A percentile compares a stretch with the other conserved stretches of the same genome.
phyloP scores from a whole-genome alignment of 2,329 filamentous ascomycete genomes.

The Aspergillus japonicus region DNA sequence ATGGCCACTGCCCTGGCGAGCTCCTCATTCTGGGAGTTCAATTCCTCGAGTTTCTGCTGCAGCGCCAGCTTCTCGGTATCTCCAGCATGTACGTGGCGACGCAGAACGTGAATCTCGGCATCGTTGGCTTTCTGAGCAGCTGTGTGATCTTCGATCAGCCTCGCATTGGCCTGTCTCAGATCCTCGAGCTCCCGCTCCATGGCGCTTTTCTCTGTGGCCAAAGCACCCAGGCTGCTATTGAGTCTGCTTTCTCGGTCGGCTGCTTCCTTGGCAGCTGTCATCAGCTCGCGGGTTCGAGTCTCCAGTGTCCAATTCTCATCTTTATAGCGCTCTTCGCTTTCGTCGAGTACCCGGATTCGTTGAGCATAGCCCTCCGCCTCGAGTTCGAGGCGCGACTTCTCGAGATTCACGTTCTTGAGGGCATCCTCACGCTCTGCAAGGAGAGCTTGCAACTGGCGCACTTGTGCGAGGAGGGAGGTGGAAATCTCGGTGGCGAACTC shows the following conservation, averaged over 20 bases:
- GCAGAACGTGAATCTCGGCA: constrained; percentile 79
- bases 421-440: constrained; percentile 86
- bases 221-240: constrained; percentile 66
- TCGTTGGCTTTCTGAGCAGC: constrained; percentile 79
- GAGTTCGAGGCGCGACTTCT: constrained; percentile 76
- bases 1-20: constrained; percentile 79
- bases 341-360: constrained; percentile 77
- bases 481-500: constrained; percentile 98
- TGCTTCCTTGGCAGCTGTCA: constrained; percentile 70
- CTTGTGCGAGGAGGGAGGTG: constrained; percentile 88
- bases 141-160: constrained; percentile 76
- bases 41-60: constrained; percentile 82
- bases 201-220: constrained; percentile 71
- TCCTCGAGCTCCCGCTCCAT: constrained; percentile 89
- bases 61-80: constrained; percentile 77
- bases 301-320: constrained; percentile 99
- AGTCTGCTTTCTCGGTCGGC: constrained; percentile 81
- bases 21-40: constrained; percentile 86
- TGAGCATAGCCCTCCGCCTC: constrained; percentile 78
- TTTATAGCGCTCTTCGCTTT: constrained; percentile 94
- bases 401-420: constrained; percentile 69
- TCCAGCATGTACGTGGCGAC: constrained; percentile 72
- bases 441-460: constrained; percentile 82
- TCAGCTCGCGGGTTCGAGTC: constrained; percentile 82
- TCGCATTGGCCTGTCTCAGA: constrained; percentile 74